These are phyloP conservation scores for Fusarium sp. DNA, from an alignment of 2,329 filamentous ascomycete genomes.

Conservation along the genomic window DNA sequence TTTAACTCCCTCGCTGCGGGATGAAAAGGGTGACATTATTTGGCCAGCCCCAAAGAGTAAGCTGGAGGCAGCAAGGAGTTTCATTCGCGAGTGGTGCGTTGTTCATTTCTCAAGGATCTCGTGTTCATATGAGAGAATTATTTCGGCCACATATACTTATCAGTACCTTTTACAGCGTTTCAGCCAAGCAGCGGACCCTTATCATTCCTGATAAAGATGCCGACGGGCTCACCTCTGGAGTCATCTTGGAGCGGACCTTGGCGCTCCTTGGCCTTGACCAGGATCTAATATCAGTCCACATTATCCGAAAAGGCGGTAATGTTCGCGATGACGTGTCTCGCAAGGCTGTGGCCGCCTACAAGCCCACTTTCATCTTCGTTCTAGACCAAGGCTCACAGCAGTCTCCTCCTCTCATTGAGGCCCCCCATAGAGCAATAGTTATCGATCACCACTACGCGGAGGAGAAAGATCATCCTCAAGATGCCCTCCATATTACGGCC, in stretches of 20 bases:
- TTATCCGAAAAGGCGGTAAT: constrained; percentile 68
- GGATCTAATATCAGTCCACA: constrained; percentile 65
- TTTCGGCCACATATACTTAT: background rate
- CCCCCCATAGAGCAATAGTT: constrained; percentile 62
- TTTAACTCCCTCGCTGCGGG: constrained; percentile 31
- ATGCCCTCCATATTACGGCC: constrained; percentile 67
- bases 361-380: constrained; percentile 69
- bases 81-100: constrained; percentile 68
- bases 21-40: constrained; percentile 59
- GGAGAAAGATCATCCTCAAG: constrained; percentile 65
- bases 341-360: constrained; percentile 58
- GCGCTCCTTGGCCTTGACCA: constrained; percentile 65
- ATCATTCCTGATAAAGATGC: constrained; percentile 77
- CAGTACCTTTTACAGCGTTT: constrained; percentile 14
- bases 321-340: constrained; percentile 67
- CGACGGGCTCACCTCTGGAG: constrained; percentile 72
- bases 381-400: constrained; percentile 72
- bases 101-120: background rate
- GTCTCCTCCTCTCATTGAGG: constrained; percentile 63
- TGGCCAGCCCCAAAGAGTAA: constrained; percentile 71
- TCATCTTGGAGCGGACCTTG: constrained; percentile 70
- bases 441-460: constrained; percentile 73
- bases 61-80: constrained; percentile 63
- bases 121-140: background rate
- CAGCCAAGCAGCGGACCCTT: constrained; percentile 55